Percentiles rank a stretch among this genome's conserved stretches.
These are phyloP conservation scores for Podospora tetraspora DNA, from an alignment of 495 filamentous ascomycete species.

Conservation along the genomic window DNA sequence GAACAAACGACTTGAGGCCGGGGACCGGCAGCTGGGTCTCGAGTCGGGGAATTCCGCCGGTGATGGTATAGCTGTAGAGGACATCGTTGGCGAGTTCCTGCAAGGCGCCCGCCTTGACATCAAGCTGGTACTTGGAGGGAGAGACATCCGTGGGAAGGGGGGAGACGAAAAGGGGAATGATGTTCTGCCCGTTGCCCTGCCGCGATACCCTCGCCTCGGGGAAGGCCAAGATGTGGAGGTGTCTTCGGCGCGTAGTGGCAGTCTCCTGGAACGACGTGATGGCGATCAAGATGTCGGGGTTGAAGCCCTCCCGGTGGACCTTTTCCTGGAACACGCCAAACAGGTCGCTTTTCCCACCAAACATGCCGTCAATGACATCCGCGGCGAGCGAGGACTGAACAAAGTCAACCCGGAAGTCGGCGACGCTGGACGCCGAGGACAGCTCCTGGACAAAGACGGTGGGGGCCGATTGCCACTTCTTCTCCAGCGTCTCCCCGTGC, in stretches of 20 bases:
- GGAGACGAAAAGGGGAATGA: constrained; percentile 25
- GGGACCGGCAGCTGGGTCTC: constrained; percentile 35
- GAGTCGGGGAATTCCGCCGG: constrained; percentile 41
- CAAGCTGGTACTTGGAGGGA: constrained; percentile 43
- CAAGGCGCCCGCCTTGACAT: constrained; percentile 51
- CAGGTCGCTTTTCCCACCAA: constrained; percentile 35
- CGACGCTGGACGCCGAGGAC: constrained; percentile 18
- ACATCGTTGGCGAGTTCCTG: constrained; percentile 43
- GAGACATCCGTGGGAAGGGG: constrained; percentile 21
- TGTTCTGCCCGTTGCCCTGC: constrained; percentile 18
- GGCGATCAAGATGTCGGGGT: constrained; percentile 45
- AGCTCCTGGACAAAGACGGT: constrained; percentile 36
- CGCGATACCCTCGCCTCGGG: constrained; percentile 27
- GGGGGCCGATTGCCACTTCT: constrained; percentile 36
- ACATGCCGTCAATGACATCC: constrained; percentile 42
- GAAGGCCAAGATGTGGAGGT: constrained; percentile 45
- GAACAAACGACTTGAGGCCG: constrained; percentile 45
- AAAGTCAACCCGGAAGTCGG: constrained; percentile 34
- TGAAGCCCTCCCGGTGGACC: constrained; percentile 35
- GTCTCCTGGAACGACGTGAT: constrained; percentile 29
- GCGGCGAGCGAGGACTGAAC: constrained; percentile 33
- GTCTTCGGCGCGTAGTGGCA: constrained; percentile 17
- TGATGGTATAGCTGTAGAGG: constrained; percentile 49
- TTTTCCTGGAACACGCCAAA: constrained; percentile 37
- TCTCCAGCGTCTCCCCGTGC: constrained; percentile 37